Evolutionary conservation across 352 stramenopile species (phyloP).

Genomic region (Globisporangium irregulare): DNA sequence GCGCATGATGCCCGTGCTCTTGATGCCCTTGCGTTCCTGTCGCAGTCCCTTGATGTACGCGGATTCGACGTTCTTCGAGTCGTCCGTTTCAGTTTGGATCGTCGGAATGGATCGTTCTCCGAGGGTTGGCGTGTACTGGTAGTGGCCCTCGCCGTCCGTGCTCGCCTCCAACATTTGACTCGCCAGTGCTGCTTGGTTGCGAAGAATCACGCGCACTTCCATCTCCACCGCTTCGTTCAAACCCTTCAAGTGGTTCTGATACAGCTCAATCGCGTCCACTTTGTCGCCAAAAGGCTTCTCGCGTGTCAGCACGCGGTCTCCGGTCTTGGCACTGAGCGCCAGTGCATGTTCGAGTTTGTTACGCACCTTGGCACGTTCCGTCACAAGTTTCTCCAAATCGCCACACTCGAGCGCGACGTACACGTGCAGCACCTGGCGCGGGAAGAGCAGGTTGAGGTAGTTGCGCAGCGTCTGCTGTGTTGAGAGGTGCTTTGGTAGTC

Average conservation of each 20-base stretch:
- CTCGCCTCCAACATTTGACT: constrained; percentile 55
- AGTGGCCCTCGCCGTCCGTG: constrained; percentile 21
- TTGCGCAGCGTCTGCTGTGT: constrained; percentile 76
- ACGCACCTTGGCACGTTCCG: constrained; percentile 61
- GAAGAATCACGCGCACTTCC: constrained; percentile 64
- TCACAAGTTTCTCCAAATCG: constrained; percentile 71
- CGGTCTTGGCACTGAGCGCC: constrained; percentile 53
- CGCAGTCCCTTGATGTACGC: constrained; percentile 58
- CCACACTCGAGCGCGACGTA: constrained; percentile 77
- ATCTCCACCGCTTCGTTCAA: constrained; percentile 76
- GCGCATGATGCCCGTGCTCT: constrained; percentile 62
- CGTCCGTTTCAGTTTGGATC: constrained; percentile 32
- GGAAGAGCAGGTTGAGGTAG: constrained; percentile 75
- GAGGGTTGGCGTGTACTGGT: constrained; percentile 20
- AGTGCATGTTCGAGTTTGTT: constrained; percentile 69
- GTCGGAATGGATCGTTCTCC: constrained; percentile 16
- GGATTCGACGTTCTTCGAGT: constrained; percentile 44
- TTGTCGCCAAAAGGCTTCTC: constrained; percentile 36
- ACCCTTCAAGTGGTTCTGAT: constrained; percentile 60
- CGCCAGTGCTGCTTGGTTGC: constrained; percentile 61
- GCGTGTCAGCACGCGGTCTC: constrained; percentile 51
- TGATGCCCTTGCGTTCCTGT: constrained; percentile 34
- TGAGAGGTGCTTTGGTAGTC: constrained; percentile 63
- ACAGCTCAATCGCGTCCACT: constrained; percentile 73
- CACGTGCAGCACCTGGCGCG: constrained; percentile 59